Percentiles rank a stretch among this genome's conserved stretches.
phyloP scores from a whole-genome alignment of 129 eudicot species.

The Cynara cardunculus region DNA sequence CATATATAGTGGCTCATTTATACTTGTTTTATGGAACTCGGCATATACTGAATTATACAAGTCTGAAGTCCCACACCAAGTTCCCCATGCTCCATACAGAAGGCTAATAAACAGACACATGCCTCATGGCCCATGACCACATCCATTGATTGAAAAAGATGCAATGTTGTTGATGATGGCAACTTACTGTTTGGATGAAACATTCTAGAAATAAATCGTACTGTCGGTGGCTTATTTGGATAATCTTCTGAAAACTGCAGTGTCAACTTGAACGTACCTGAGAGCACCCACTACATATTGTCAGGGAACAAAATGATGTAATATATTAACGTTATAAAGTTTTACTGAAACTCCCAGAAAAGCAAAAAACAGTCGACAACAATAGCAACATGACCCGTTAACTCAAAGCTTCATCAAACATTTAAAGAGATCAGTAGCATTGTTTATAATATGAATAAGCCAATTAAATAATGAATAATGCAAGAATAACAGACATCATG shows the following conservation, averaged over 20 bases:
- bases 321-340: neutral
- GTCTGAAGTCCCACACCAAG: constrained; percentile 3
- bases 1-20: neutral
- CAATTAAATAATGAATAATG: neutral
- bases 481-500: neutral
- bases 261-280: constrained; percentile 60
- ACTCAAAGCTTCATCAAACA: neutral
- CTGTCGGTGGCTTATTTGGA: constrained; percentile 65
- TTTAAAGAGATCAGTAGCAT: neutral
- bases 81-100: neutral
- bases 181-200: constrained; percentile 68
- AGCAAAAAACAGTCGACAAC: neutral
- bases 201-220: constrained; percentile 60
- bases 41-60: neutral
- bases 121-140: constrained; percentile 1
- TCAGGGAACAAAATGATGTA: neutral
- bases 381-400: neutral
- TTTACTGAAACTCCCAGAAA: neutral
- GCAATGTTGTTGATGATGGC: neutral
- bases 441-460: neutral
- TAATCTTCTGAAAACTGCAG: constrained; percentile 60
- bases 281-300: constrained; percentile 1
- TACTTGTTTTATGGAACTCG: neutral
- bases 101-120: neutral
- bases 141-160: neutral